Conservation (phyloP, 2,329 filamentous ascomycete species). For the Xylariaceae sp. region DNA sequence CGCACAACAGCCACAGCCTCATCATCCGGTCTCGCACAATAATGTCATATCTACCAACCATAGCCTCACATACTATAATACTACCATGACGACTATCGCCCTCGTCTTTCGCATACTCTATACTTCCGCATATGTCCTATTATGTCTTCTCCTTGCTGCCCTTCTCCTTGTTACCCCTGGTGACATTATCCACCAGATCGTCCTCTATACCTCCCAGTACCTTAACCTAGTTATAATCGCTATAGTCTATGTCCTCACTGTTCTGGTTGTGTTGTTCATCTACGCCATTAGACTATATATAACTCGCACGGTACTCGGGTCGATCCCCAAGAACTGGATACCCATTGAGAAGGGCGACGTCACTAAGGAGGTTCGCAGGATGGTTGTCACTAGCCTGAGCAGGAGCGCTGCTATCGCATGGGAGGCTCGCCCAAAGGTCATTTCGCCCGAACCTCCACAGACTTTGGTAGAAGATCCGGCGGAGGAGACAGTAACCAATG, state of each 20-base stretch:
- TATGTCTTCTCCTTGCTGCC: conserved; percentile 72
- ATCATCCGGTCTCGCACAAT: conserved; percentile 14
- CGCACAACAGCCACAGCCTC: conserved; percentile 20
- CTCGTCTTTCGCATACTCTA: conserved; percentile 81
- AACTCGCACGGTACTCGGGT: conserved; percentile 75
- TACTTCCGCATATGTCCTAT: conserved; percentile 72
- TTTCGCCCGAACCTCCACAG: conserved; percentile 31
- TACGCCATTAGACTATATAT: conserved; percentile 87
- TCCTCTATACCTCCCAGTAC: conserved; percentile 60
- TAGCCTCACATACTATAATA: conserved; percentile 20
- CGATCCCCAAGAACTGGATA: conserved; percentile 85
- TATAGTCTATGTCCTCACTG: conserved; percentile 73
- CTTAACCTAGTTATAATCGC: conserved; percentile 85
- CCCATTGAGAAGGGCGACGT: conserved; percentile 87
- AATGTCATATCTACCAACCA: conserved; percentile 13
- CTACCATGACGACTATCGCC: conserved; percentile 47
- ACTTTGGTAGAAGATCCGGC: conserved; percentile 15
- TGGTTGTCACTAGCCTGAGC: conserved; percentile 73
- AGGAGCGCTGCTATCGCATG: conserved; percentile 82
- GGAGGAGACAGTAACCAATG: conserved; percentile 3
- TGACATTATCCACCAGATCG: conserved; percentile 79
- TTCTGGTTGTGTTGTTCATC: conserved; percentile 71
- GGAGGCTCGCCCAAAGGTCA: conserved; percentile 71
- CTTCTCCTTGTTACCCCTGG: conserved; percentile 79
- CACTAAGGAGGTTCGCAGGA: conserved; percentile 69